Percentiles rank a stretch among this genome's conserved stretches.
Conservation (phyloP, 2,329 filamentous ascomycete species). For the Pleomassaria siparia region DNA sequence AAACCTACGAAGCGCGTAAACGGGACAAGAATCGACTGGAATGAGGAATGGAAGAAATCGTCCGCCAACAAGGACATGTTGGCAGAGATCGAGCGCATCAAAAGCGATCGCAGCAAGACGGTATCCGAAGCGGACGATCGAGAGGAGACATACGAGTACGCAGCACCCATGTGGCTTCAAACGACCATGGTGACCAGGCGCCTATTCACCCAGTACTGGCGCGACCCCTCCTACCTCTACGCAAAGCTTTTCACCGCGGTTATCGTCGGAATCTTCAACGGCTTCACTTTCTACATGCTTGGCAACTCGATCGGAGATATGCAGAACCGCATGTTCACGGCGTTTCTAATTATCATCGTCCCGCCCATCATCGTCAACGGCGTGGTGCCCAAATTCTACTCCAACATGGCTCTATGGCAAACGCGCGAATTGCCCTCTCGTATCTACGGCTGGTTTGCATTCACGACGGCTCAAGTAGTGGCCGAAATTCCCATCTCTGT, state of each 20-base stretch:
- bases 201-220: constrained; percentile 73
- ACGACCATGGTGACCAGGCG: constrained; percentile 68
- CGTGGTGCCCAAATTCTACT: constrained; percentile 76
- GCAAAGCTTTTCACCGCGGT: constrained; percentile 73
- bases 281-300: constrained; percentile 75
- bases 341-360: constrained; percentile 60
- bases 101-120: constrained; percentile 57
- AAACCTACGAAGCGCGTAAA: constrained; percentile 56
- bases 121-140: constrained; percentile 28
- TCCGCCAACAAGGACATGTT: constrained; percentile 61
- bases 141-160: constrained; percentile 58
- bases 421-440: constrained; percentile 71
- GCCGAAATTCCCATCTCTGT: constrained; percentile 73
- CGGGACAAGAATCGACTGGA: constrained; percentile 67
- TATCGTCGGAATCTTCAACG: constrained; percentile 75
- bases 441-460: constrained; percentile 78
- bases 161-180: constrained; percentile 65
- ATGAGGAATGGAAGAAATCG: constrained; percentile 71
- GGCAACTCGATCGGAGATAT: constrained; percentile 67
- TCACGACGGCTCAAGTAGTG: constrained; percentile 71
- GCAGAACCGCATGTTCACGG: constrained; percentile 77
- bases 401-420: constrained; percentile 72
- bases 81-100: constrained; percentile 67
- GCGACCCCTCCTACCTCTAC: constrained; percentile 75
- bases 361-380: constrained; percentile 72